A percentile compares a stretch with the other conserved stretches of the same genome.
These are phyloP conservation scores for Calonectria hawksworthii DNA, from an alignment of 2,329 filamentous ascomycete genomes.

Conservation along the genomic window DNA sequence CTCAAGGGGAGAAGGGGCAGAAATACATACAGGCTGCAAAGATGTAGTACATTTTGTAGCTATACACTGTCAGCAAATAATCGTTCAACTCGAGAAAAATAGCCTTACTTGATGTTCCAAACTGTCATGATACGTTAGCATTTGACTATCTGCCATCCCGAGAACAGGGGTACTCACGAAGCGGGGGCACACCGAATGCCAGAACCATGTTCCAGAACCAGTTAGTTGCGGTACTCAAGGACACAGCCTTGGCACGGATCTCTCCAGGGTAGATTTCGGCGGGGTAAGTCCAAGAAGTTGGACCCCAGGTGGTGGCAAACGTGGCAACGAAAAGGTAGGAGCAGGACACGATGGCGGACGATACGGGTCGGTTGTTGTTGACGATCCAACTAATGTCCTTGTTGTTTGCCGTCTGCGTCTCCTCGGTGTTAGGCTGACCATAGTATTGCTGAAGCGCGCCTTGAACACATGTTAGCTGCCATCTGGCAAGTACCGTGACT, in stretches of 20 bases:
- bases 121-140: conserved; percentile 35
- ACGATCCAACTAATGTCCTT: conserved; percentile 71
- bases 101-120: conserved; percentile 63
- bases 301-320: conserved; percentile 57
- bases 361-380: conserved; percentile 63
- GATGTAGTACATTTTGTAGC: conserved; percentile 77
- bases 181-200: conserved; percentile 56
- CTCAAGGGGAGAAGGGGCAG: too few relatives aligned
- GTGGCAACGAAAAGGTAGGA: conserved; percentile 73
- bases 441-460: conserved; percentile 71
- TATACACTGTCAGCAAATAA: conserved; percentile 12
- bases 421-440: conserved; percentile 62
- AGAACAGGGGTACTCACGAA: conserved; percentile 56
- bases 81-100: not conserved
- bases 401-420: conserved; percentile 55
- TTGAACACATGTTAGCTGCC: conserved; percentile 23
- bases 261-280: conserved; percentile 61
- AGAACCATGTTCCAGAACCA: conserved; percentile 52
- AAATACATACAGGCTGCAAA: conserved; percentile 71
- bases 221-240: conserved; percentile 55
- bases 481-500: not conserved
- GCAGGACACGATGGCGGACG: conserved; percentile 73
- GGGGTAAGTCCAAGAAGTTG: conserved; percentile 62
- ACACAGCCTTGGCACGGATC: conserved; percentile 61
- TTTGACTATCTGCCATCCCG: not conserved